phyloP scores from a whole-genome alignment of 148 eudicot species.

The Chenopodium formosanum region DNA sequence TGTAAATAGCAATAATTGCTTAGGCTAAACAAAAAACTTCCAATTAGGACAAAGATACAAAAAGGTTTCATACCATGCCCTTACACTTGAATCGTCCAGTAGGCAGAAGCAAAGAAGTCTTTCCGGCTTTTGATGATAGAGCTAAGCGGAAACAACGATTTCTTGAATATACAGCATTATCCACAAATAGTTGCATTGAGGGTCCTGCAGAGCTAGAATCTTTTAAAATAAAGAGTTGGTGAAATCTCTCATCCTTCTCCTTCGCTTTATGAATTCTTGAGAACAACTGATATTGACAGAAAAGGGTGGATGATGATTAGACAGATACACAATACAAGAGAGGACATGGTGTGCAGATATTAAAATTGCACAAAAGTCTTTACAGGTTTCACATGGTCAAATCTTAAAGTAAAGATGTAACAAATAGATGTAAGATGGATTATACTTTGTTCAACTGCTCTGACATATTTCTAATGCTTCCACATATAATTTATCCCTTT shows the following conservation, averaged over 20 bases:
- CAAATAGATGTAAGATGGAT: not conserved
- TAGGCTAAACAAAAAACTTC: not conserved
- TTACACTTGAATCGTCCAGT: constrained; percentile 85
- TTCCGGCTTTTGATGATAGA: constrained; percentile 96
- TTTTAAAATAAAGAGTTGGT: constrained; percentile 65
- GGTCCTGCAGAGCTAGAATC: constrained; percentile 52
- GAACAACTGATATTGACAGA: constrained; percentile 55
- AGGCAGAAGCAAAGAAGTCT: constrained; percentile 76
- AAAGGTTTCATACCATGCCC: constrained; percentile 57
- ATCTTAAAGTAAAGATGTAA: not conserved
- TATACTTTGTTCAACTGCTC: not conserved
- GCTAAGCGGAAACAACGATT: constrained; percentile 92
- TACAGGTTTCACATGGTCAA: not conserved
- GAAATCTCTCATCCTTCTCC: constrained; percentile 57
- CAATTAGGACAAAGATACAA: constrained; percentile 9
- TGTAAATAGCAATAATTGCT: not conserved
- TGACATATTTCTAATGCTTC: not conserved
- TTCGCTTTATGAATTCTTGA: constrained; percentile 52
- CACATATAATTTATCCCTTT: not conserved
- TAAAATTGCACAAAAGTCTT: not conserved
- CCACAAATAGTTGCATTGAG: constrained; percentile 68
- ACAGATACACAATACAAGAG: not conserved
- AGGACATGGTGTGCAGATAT: constrained; percentile 6
- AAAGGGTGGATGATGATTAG: constrained; percentile 9
- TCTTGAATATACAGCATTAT: constrained; percentile 94